A percentile compares a stretch with the other conserved stretches of the same genome.
These are phyloP conservation scores for Lagenaria siceraria DNA, from an alignment of 306 rosid genomes.

Conservation along the genomic window DNA sequence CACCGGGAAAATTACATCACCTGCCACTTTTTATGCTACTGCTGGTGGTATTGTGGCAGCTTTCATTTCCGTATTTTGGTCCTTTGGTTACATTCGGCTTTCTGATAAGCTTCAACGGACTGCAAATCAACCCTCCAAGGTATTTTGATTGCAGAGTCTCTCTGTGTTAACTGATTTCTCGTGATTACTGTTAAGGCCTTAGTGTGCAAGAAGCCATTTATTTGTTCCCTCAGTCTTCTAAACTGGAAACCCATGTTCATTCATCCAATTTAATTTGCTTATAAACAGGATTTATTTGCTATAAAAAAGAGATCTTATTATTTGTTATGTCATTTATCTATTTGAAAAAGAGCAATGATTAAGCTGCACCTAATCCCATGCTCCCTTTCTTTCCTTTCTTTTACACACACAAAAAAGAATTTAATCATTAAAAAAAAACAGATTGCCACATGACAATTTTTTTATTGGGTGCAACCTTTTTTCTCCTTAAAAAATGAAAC, in stretches of 20 bases:
- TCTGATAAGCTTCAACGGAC: slow-evolving; percentile 71
- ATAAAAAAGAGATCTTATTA: background rate
- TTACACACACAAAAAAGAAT: too few relatives aligned
- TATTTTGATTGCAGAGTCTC: background rate
- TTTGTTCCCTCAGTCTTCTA: background rate
- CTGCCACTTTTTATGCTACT: slow-evolving; percentile 84
- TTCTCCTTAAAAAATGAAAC: too few relatives aligned
- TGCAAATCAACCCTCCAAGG: slow-evolving; percentile 82
- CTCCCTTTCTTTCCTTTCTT: too few relatives aligned
- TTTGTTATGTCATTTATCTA: background rate
- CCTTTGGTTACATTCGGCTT: slow-evolving; percentile 89
- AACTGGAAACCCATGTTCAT: background rate
- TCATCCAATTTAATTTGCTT: background rate
- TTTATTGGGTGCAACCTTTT: too few relatives aligned
- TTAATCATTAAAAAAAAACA: too few relatives aligned
- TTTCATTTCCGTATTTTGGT: slow-evolving; percentile 90
- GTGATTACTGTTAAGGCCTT: background rate
- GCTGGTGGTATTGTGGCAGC: slow-evolving; percentile 89
- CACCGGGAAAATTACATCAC: slow-evolving; percentile 76
- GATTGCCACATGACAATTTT: too few relatives aligned
- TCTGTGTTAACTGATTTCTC: background rate
- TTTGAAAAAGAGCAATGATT: too few relatives aligned
- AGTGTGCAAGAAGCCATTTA: background rate
- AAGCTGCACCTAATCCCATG: too few relatives aligned
- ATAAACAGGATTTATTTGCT: background rate